Evolutionary conservation across 257 asterid species (phyloP).

Genomic region (Galeopsis tetrahit): DNA sequence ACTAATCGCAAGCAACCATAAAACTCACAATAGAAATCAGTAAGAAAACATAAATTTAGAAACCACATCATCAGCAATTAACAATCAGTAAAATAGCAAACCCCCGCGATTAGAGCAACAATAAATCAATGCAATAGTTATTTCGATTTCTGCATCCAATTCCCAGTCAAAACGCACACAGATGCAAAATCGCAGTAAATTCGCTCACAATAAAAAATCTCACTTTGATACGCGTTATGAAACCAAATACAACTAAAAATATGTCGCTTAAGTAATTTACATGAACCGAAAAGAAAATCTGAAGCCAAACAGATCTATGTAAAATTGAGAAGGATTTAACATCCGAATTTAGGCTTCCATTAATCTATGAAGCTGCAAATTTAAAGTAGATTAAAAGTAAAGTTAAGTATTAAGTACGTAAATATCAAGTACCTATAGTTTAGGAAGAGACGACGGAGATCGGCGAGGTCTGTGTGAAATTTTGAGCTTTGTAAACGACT

Average conservation of each 20-base stretch:
- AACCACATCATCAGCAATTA: neutral
- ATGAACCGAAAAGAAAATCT: neutral
- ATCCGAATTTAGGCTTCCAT: neutral
- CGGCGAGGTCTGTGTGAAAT: neutral
- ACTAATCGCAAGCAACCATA: neutral
- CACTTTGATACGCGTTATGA: conserved; percentile 2
- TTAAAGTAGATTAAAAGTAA: neutral
- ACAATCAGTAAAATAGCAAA: conserved; percentile 2
- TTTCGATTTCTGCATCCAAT: conserved; percentile 10
- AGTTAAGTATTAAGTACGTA: neutral
- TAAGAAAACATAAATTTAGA: neutral
- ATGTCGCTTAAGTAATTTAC: conserved; percentile 2
- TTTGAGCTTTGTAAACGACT: conserved; percentile 28
- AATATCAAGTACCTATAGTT: conserved; percentile 9
- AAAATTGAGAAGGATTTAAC: conserved; percentile 5
- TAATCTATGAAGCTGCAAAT: neutral
- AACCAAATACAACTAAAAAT: conserved; percentile 6
- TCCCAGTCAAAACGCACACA: conserved; percentile 8
- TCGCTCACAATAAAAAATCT: neutral
- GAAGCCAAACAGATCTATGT: conserved; percentile 34
- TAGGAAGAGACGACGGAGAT: conserved; percentile 25
- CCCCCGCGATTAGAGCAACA: neutral
- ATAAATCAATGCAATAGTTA: neutral
- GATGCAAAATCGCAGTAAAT: conserved; percentile 21
- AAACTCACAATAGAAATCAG: conserved; percentile 1